phyloP scores from a whole-genome alignment of 495 filamentous ascomycete species.

The Penicillium flavigenum region DNA sequence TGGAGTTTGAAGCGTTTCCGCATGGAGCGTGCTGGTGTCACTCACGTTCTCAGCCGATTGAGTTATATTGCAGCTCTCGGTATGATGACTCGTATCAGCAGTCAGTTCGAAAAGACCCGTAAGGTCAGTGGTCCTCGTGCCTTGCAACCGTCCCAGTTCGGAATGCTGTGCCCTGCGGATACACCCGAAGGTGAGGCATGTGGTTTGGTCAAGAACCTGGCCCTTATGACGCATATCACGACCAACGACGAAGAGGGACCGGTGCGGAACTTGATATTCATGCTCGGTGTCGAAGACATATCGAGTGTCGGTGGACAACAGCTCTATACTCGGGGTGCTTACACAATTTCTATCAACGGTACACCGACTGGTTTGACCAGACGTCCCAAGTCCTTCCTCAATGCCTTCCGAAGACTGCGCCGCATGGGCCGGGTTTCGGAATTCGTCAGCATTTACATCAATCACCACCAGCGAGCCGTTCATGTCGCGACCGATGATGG shows the following conservation, averaged over 20 bases:
- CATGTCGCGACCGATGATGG: conserved; percentile 97
- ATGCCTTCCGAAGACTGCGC: conserved; percentile 77
- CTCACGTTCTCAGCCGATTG: conserved; percentile 90
- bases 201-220: conserved; percentile 96
- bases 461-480: conserved; percentile 84
- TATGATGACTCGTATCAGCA: conserved; percentile 99
- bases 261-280: conserved; percentile 74
- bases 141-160: conserved; percentile 94
- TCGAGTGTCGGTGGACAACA: conserved; percentile 70
- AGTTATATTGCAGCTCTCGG: conserved; percentile 98
- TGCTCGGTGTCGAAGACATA: conserved; percentile 78
- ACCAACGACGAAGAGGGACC: conserved; percentile 91
- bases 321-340: conserved; percentile 77
- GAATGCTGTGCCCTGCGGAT: conserved; percentile 95
- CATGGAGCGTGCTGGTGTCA: conserved; percentile 97
- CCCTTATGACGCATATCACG: conserved; percentile 98
- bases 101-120: conserved; percentile 97
- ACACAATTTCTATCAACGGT: conserved; percentile 92
- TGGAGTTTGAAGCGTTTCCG: conserved; percentile 97
- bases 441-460: conserved; percentile 94
- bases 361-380: conserved; percentile 83
- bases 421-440: conserved; percentile 87
- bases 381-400: conserved; percentile 78
- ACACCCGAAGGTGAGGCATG: conserved; percentile 98
- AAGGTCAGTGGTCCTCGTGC: conserved; percentile 95